Evolutionary conservation across 164 flowering plant genomes (phyloP).

Genomic region (Nymphaea colorata): DNA sequence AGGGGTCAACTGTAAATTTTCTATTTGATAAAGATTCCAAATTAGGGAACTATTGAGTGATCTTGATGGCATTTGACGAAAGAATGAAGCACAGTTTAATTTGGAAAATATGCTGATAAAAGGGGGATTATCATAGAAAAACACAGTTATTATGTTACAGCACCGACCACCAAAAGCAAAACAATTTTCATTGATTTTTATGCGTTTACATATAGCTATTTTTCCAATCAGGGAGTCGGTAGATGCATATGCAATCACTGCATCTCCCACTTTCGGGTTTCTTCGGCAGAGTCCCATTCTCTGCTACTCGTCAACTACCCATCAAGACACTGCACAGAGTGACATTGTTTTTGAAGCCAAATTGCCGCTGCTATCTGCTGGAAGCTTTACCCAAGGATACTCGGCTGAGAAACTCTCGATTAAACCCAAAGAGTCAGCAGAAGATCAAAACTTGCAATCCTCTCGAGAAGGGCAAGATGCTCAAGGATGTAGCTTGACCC

Average conservation of each 20-base stretch:
- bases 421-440: slow-evolving; percentile 19
- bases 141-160: too few relatives aligned
- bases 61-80: not conserved
- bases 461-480: slow-evolving; percentile 51
- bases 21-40: too few relatives aligned
- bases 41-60: too few relatives aligned
- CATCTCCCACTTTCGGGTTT: slow-evolving; percentile 51
- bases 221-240: slow-evolving; percentile 46
- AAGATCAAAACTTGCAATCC: slow-evolving; percentile 25
- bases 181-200: not conserved
- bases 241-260: slow-evolving; percentile 59
- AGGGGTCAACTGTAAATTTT: too few relatives aligned
- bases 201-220: not conserved
- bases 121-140: too few relatives aligned
- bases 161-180: too few relatives aligned
- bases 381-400: slow-evolving; percentile 20
- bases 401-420: slow-evolving; percentile 13
- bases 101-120: too few relatives aligned
- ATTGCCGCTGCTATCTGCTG: slow-evolving; percentile 19
- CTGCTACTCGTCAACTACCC: slow-evolving; percentile 17
- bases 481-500: slow-evolving; percentile 72
- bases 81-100: not conserved
- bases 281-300: slow-evolving; percentile 21
- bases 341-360: slow-evolving; percentile 28
- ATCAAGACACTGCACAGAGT: slow-evolving; percentile 5